Percentiles rank a stretch among this genome's conserved stretches.
These are phyloP conservation scores for bread wheat (Triticum aestivum) DNA, from an alignment of 176 grass and related monocot species.

Conservation along the genomic window DNA sequence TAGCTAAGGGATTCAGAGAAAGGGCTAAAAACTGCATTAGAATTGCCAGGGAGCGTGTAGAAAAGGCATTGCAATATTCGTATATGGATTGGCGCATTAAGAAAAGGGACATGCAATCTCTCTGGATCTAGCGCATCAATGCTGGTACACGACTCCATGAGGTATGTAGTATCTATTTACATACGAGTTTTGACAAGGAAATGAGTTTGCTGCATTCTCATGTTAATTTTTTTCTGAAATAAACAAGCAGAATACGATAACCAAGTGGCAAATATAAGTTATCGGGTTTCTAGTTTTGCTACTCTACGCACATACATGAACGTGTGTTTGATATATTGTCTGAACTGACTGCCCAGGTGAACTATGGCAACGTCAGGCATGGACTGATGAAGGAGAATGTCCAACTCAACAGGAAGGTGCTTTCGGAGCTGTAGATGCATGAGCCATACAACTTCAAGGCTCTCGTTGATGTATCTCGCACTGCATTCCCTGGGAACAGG, in stretches of 20 bases:
- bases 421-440: conserved; percentile 88
- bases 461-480: conserved; percentile 12
- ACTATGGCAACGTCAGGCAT: conserved; percentile 95
- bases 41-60: conserved; percentile 83
- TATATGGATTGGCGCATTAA: conserved; percentile 93
- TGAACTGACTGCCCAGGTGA: conserved; percentile 52
- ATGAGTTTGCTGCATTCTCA: not conserved
- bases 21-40: conserved; percentile 89
- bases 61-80: conserved; percentile 83
- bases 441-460: conserved; percentile 87
- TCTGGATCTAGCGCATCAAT: conserved; percentile 94
- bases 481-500: conserved; percentile 85
- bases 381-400: conserved; percentile 93
- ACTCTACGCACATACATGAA: not conserved
- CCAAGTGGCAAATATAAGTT: not conserved
- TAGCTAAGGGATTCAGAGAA: conserved; percentile 87
- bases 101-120: conserved; percentile 87
- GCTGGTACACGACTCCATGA: conserved; percentile 80
- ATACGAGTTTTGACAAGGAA: not conserved
- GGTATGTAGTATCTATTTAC: conserved; percentile 42
- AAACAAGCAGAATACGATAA: not conserved
- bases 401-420: conserved; percentile 90
- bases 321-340: not conserved
- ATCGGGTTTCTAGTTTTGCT: not conserved
- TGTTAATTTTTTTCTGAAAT: not conserved